phyloP scores from a whole-genome alignment of 257 asterid species.

The Thymus quinquecostatus region DNA sequence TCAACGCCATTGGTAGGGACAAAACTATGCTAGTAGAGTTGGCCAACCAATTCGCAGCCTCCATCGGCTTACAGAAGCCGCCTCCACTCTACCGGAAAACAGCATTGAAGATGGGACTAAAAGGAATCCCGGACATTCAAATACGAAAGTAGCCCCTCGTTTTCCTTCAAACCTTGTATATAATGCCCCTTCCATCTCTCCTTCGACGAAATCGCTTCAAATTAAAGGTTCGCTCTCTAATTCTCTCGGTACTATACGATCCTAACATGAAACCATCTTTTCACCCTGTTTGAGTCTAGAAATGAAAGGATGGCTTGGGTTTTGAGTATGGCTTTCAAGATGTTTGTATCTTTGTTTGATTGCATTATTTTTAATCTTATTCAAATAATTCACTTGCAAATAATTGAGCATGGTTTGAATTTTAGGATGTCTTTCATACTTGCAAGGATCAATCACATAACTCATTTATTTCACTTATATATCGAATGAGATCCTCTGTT shows the following conservation, averaged over 20 bases:
- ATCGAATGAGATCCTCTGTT: too few relatives aligned
- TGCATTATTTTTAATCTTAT: background rate
- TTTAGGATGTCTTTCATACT: background rate
- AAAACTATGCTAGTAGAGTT: conserved; percentile 79
- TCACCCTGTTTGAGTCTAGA: background rate
- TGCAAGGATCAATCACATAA: background rate
- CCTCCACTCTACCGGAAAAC: conserved; percentile 76
- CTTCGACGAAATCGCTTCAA: background rate
- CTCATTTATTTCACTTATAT: too few relatives aligned
- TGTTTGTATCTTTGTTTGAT: background rate
- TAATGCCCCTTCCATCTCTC: background rate
- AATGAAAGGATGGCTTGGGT: background rate
- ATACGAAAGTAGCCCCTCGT: conserved; percentile 48
- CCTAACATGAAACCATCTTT: background rate
- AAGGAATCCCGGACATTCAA: conserved; percentile 73
- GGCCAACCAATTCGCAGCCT: conserved; percentile 76
- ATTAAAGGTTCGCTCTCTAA: background rate
- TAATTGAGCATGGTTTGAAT: background rate
- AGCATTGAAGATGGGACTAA: conserved; percentile 88
- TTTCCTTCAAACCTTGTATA: conserved; percentile 7
- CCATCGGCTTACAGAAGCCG: conserved; percentile 79
- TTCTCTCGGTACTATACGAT: background rate
- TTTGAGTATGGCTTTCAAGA: background rate
- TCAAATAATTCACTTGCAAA: background rate
- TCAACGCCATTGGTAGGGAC: conserved; percentile 68